These are phyloP conservation scores for Venturia aucupariae DNA, from an alignment of 2,329 filamentous ascomycete genomes.

Conservation along the genomic window DNA sequence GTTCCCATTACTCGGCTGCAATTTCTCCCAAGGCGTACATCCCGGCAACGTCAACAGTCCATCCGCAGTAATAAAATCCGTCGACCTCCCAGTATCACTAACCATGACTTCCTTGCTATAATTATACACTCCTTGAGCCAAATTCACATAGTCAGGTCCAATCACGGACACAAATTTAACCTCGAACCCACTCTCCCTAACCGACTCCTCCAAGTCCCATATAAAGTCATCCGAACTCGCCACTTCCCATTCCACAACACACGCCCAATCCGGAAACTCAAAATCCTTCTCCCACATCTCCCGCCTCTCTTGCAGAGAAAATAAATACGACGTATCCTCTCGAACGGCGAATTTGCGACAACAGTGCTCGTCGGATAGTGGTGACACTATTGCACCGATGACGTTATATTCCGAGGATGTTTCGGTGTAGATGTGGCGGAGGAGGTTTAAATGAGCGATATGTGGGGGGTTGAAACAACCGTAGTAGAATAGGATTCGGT, in stretches of 20 bases:
- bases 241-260: not conserved
- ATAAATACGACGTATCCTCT: not conserved
- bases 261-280: too few species aligned
- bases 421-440: not conserved
- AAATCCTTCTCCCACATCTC: too few species aligned
- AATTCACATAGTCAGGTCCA: not conserved
- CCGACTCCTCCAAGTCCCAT: not conserved
- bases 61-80: not conserved
- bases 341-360: not conserved
- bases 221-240: not conserved
- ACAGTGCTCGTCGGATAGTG: not conserved
- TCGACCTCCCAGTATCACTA: not conserved
- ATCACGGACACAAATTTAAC: not conserved
- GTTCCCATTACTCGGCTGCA: not conserved
- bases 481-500: not conserved
- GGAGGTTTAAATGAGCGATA: not conserved
- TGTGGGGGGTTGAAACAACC: not conserved
- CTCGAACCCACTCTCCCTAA: not conserved
- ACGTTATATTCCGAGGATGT: not conserved
- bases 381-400: not conserved
- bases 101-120: not conserved
- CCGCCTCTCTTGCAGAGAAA: too few species aligned
- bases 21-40: not conserved
- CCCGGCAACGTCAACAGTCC: not conserved
- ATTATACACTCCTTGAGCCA: not conserved